Evolutionary conservation across 208 protist species (phyloP), one percentile per base, ranked within the genome.

Genomic region (Leishmania major): DNA sequence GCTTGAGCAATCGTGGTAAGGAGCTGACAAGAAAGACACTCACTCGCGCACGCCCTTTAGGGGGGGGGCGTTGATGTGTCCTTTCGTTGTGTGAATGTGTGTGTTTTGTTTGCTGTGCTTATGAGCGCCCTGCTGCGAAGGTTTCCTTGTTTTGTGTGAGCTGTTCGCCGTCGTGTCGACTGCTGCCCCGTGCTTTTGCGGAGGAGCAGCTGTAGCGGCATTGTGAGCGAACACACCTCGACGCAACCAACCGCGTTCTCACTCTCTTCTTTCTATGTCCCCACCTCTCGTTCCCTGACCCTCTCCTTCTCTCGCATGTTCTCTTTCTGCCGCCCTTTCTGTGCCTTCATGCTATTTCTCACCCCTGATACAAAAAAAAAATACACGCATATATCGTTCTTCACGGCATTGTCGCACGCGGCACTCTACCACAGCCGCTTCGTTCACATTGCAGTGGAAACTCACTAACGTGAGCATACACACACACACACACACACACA

Each of bases 91-190:
- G 60, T 37, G 17, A 5, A 70, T 45, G 64, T 35, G n/a, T 70
- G 2, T 43, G 17, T 47, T 22, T 43, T 35, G 10, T 70, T 4
- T 5, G 43, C 25, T 43, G 10, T 10, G 15, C 19, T 43, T 43
- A 40, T 10, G 4, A 2, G 31, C 25, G 57, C 7, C 11, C 43
- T 5, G 19, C 10, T 49, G 17, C 43, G 22, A 31, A 19, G 22
- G 45, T 84, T 81, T 70, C 78, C 76, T 86, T 49, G 80, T 75
- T 86, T 82, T 59, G 45, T 64, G 55, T 70, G 15, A 47, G 53
- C 43, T 80, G 8, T 66, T 22, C 71, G 22, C 45, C n/a, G 5
- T 57, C 62, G 67, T 74, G 3, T 70, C 40, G 72, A 31, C 25
- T 15, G 51, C 28, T 60, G 28, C 60, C 45, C 75, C 53, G 45